Evolutionary conservation across 495 filamentous ascomycete species (phyloP).

Genomic region (Trichoderma orchidacearum): DNA sequence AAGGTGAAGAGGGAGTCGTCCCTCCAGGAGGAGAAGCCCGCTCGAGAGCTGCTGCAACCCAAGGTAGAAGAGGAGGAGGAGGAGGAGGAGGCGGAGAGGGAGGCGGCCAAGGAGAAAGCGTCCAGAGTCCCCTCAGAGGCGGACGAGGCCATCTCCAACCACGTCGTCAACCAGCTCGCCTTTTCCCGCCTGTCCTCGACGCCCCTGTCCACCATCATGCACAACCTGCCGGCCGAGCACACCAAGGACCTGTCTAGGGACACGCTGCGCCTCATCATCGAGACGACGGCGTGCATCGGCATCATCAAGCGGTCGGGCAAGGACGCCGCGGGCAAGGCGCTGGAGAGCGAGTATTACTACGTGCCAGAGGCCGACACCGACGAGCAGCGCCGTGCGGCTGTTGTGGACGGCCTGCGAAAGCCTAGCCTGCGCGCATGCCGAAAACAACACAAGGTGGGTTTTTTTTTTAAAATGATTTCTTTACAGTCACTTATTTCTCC

Average conservation of each 20-base stretch:
- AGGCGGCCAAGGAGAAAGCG: constrained; percentile 18
- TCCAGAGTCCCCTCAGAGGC: constrained; percentile 3
- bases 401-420: constrained; percentile 73
- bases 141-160: constrained; percentile 43
- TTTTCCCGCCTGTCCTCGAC: constrained; percentile 90
- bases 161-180: constrained; percentile 89
- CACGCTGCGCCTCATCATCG: constrained; percentile 56
- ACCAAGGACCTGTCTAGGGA: constrained; percentile 40
- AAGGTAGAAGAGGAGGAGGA: constrained; percentile 14
- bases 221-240: constrained; percentile 62
- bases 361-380: constrained; percentile 83
- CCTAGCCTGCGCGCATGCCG: constrained; percentile 77
- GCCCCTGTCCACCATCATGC: constrained; percentile 75
- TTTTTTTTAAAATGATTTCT: neutral
- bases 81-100: constrained; percentile 11
- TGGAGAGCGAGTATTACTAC: constrained; percentile 97
- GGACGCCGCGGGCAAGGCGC: constrained; percentile 83
- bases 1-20: neutral
- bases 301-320: constrained; percentile 85
- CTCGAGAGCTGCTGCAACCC: constrained; percentile 6
- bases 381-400: constrained; percentile 62
- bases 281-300: constrained; percentile 62
- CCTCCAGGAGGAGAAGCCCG: constrained; percentile 11
- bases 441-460: constrained; percentile 87
- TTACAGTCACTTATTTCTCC: constrained; percentile 2